A percentile compares a stretch with the other conserved stretches of the same genome.
phyloP scores from a whole-genome alignment of 1,284 basidiomycete species.

The Austroboletus novae-zelandiae region DNA sequence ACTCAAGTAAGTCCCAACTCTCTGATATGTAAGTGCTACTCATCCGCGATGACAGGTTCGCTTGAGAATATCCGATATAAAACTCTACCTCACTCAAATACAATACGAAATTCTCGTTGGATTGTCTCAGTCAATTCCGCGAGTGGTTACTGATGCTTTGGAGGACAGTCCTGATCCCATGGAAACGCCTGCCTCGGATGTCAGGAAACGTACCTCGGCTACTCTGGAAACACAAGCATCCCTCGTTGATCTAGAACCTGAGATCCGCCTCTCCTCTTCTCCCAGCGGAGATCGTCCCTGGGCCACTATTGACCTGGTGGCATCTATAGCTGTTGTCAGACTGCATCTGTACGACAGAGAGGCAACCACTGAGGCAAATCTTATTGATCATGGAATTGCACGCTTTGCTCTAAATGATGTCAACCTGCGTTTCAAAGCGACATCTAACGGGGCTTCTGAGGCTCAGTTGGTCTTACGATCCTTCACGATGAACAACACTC shows the following conservation, averaged over 20 bases:
- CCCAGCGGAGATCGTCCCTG: slow-evolving; percentile 39
- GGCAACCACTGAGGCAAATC: slow-evolving; percentile 57
- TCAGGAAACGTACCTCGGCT: slow-evolving; percentile 3
- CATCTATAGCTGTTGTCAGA: slow-evolving; percentile 75
- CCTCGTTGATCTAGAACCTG: slow-evolving; percentile 55
- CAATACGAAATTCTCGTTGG: slow-evolving; percentile 83
- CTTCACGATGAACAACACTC: slow-evolving; percentile 89
- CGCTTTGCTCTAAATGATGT: slow-evolving; percentile 84
- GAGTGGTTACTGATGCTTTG: slow-evolving; percentile 53
- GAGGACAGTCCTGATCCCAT: slow-evolving; percentile 33
- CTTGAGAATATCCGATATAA: slow-evolving; percentile 87
- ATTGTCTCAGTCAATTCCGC: slow-evolving; percentile 74
- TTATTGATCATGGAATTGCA: slow-evolving; percentile 82
- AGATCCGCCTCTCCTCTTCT: slow-evolving; percentile 38
- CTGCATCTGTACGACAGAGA: slow-evolving; percentile 87
- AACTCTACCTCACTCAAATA: slow-evolving; percentile 84
- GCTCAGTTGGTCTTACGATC: slow-evolving; percentile 87
- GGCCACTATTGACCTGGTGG: slow-evolving; percentile 75
- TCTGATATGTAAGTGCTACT: slow-evolving; percentile 1
- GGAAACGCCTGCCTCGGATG: slow-evolving; percentile 11
- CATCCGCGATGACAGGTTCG: slow-evolving; percentile 48
- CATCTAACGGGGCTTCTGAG: slow-evolving; percentile 83
- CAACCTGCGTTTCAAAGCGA: slow-evolving; percentile 78
- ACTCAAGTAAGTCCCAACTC: slow-evolving; percentile 53
- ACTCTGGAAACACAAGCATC: slow-evolving; percentile 6